Evolutionary conservation across 2,329 filamentous ascomycete genomes (phyloP).

Genomic region (Ceratocystis huliohia): DNA sequence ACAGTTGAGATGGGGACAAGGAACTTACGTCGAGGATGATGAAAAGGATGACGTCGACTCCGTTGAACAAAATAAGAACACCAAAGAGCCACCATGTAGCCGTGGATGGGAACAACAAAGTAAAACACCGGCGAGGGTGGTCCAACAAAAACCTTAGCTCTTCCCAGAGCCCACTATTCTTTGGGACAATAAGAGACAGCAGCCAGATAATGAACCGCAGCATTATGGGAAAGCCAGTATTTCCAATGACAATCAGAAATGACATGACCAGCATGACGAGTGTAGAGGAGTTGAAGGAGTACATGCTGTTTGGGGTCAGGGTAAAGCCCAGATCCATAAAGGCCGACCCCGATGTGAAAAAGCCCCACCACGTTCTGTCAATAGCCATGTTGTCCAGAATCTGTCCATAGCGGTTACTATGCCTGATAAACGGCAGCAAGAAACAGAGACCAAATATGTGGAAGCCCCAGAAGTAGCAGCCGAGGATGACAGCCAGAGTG

Average conservation of each 20-base stretch:
- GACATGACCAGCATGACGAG: conserved; percentile 65
- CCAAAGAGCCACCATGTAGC: conserved; percentile 95
- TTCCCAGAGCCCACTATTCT: conserved; percentile 64
- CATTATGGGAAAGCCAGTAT: conserved; percentile 92
- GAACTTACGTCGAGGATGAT: conserved; percentile 71
- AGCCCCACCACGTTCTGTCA: conserved; percentile 73
- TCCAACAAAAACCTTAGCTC: conserved; percentile 84
- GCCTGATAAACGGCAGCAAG: conserved; percentile 68
- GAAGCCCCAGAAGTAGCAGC: conserved; percentile 72
- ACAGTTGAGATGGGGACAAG: background rate
- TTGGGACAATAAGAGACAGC: conserved; percentile 52
- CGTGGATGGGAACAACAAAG: conserved; percentile 74
- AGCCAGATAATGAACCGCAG: conserved; percentile 87
- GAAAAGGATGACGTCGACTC: conserved; percentile 77
- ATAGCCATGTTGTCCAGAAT: conserved; percentile 51
- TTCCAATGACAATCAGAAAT: conserved; percentile 86
- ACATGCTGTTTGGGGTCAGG: conserved; percentile 86
- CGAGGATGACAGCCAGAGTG: conserved; percentile 64
- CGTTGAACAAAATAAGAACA: conserved; percentile 71
- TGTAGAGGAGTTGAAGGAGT: conserved; percentile 65
- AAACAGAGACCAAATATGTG: conserved; percentile 62
- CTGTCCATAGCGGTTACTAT: conserved; percentile 47
- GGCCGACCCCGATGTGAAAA: conserved; percentile 76
- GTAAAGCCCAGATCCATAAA: conserved; percentile 96
- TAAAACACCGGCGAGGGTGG: conserved; percentile 92